phyloP scores from a whole-genome alignment of 2,329 filamentous ascomycete genomes.

The Arthrinium phaeospermum region DNA sequence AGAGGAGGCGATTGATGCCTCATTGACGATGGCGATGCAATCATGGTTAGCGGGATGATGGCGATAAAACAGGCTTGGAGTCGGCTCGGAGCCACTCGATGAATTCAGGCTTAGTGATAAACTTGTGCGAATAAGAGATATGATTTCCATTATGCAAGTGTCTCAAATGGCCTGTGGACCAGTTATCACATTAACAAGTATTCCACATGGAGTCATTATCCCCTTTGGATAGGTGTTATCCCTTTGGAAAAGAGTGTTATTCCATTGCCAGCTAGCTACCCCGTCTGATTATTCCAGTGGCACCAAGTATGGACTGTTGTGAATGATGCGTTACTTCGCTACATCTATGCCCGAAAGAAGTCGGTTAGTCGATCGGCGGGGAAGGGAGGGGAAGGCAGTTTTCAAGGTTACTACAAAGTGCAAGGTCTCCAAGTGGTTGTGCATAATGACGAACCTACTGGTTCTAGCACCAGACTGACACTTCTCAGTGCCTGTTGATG shows the following conservation, averaged over 20 bases:
- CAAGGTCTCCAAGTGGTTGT: not conserved
- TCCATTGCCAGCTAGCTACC: not conserved
- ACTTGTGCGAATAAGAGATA: slow-evolving; percentile 8
- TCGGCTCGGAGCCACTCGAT: not conserved
- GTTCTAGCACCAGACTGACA: not conserved
- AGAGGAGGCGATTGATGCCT: not conserved
- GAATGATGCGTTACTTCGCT: not conserved
- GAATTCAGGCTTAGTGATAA: slow-evolving; percentile 5
- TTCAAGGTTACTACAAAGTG: not conserved
- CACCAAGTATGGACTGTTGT: too few relatives aligned
- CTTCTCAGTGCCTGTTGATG: not conserved
- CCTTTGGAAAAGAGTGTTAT: not conserved
- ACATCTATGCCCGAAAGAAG: slow-evolving; percentile 1
- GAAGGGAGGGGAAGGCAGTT: not conserved
- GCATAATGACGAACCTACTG: slow-evolving; percentile 1
- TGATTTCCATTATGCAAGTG: not conserved
- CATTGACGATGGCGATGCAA: not conserved
- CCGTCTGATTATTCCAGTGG: not conserved
- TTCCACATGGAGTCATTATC: not conserved
- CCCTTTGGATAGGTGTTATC: not conserved
- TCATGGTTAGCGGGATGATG: not conserved
- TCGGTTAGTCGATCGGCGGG: not conserved
- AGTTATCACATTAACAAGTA: not conserved
- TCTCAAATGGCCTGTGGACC: too few relatives aligned
- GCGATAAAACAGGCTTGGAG: slow-evolving; percentile 1